Conservation (phyloP, 2,329 filamentous ascomycete species). For the Fusarium concolor region DNA sequence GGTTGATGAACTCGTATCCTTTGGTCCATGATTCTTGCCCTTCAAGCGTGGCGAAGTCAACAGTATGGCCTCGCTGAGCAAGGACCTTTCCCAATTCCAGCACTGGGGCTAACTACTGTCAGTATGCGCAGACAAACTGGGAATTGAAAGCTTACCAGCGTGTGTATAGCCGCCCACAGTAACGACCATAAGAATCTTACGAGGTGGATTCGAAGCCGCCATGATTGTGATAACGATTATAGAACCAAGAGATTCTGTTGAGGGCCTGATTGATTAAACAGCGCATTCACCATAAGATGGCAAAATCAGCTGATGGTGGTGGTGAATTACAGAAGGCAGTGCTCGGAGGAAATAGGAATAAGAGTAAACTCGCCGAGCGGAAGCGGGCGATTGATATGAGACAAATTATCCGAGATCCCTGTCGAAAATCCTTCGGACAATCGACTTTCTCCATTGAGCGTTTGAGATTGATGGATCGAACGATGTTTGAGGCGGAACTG, state of each 20-base stretch:
- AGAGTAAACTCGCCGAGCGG: neutral
- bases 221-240: neutral
- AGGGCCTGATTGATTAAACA: neutral
- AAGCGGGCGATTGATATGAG: too few species aligned
- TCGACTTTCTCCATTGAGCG: neutral
- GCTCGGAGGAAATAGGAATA: neutral
- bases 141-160: slow-evolving; percentile 33
- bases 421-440: neutral
- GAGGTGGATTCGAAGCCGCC: slow-evolving; percentile 19
- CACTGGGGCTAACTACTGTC: neutral
- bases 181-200: slow-evolving; percentile 48
- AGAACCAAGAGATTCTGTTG: neutral
- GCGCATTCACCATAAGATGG: neutral
- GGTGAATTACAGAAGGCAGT: neutral
- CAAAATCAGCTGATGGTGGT: neutral
- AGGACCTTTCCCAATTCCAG: neutral
- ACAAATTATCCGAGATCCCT: neutral
- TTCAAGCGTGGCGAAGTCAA: slow-evolving; percentile 52
- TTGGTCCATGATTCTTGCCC: slow-evolving; percentile 51
- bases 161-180: slow-evolving; percentile 51
- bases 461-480: neutral
- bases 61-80: slow-evolving; percentile 43
- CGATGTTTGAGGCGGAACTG: neutral
- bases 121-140: neutral
- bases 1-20: slow-evolving; percentile 45